phyloP scores from a whole-genome alignment of 1,139 yeast genomes.

The Arxiozyma heterogenica region DNA sequence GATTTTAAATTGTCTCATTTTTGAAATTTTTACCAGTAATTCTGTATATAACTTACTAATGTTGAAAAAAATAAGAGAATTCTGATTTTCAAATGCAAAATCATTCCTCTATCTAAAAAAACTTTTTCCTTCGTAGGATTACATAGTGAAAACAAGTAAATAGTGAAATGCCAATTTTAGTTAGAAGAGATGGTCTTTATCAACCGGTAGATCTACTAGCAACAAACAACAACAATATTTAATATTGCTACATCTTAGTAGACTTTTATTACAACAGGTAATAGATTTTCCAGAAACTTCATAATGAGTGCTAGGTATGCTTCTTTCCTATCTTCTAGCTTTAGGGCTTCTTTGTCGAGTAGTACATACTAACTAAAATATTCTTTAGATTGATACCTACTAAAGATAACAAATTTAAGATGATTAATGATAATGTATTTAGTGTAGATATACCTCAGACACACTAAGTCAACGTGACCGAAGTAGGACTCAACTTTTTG shows the following conservation, averaged over 20 bases:
- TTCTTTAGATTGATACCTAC: not conserved
- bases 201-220: not conserved
- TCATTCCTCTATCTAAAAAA: not conserved
- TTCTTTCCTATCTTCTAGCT: not conserved
- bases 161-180: too few relatives aligned
- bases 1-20: not conserved
- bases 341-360: not conserved
- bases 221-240: too few relatives aligned
- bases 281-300: not conserved
- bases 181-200: too few relatives aligned
- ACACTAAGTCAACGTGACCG: constrained; percentile 21
- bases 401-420: not conserved
- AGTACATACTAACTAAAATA: not conserved
- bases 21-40: too few relatives aligned
- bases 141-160: not conserved
- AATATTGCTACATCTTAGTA: not conserved
- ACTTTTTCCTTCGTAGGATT: too few relatives aligned
- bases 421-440: not conserved
- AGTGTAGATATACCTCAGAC: not conserved
- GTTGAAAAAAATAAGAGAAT: too few relatives aligned
- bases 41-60: not conserved
- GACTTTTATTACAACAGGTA: too few relatives aligned
- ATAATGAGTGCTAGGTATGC: constrained; percentile 4
- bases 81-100: not conserved
- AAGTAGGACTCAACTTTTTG: constrained; percentile 30